Percentiles rank a stretch among this genome's conserved stretches.
phyloP scores from a whole-genome alignment of 306 rosid genomes.

The Lagenaria siceraria region DNA sequence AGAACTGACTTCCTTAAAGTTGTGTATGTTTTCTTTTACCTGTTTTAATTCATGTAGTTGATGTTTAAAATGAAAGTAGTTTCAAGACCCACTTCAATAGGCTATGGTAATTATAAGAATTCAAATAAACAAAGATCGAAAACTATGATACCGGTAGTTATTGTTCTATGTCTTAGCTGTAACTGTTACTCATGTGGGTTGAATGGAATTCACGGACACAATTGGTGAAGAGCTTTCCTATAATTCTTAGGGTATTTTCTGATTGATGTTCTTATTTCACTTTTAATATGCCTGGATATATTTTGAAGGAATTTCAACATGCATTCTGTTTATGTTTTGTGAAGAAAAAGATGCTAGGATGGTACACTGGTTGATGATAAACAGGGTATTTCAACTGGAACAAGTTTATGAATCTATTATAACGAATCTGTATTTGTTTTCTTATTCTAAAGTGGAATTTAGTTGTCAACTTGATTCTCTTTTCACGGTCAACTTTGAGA shows the following conservation, averaged over 20 bases:
- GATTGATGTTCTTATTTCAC: not conserved
- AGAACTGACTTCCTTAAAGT: not conserved
- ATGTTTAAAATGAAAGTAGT: not conserved
- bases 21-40: not conserved
- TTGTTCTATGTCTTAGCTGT: not conserved
- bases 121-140: not conserved
- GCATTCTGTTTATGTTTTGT: not conserved
- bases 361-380: not conserved
- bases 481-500: too few relatives aligned
- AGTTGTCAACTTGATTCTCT: not conserved
- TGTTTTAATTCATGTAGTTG: not conserved
- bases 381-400: not conserved
- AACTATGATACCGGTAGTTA: not conserved
- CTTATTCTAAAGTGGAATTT: not conserved
- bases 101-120: not conserved
- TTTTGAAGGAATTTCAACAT: not conserved
- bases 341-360: not conserved
- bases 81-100: not conserved
- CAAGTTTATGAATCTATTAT: not conserved
- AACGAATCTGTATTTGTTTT: not conserved
- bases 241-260: not conserved
- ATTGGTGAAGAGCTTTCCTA: not conserved
- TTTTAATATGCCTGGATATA: not conserved
- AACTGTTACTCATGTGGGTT: not conserved
- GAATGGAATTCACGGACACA: not conserved